Evolutionary conservation across 75 land plant species (phyloP), one percentile per base, ranked within the genome.

Genomic region (Ceratopteris richardii): DNA sequence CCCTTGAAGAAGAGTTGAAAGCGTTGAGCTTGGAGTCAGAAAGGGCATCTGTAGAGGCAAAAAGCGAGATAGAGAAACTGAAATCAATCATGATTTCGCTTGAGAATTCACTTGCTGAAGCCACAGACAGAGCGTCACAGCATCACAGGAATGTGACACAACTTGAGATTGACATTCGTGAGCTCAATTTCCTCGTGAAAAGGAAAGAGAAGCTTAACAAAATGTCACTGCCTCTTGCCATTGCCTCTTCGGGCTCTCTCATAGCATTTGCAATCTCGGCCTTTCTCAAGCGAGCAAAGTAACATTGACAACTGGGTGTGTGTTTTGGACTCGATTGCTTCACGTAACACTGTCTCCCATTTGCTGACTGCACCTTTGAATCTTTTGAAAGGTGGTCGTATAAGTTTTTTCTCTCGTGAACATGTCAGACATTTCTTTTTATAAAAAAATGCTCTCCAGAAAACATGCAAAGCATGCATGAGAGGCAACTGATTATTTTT

Each of bases 201-300:
- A 46, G 21, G 4, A 46, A 14, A n/a, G 48, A n/a, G 17, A 46
- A 20, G n/a, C 21, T 46, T 17, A n/a, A 5, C n/a, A 46, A 46
- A 20, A 17, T 46, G 21, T 17, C 48, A 46, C 3, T 46, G 48
- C 48, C 48, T 20, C 48, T 46, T 46, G 48, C 48, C n/a, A 20
- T 46, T 46, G 48, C 21, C 48, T 46, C 48, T 7, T n/a, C 48
- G 3, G 14, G 48, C 17, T 46, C 48, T n/a, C 48, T 46, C 37
- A 33, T 33, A 33, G 37, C 37, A 33, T 9, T 33, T 33, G 37
- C 7, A 9, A 33, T 33, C 37, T 33, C 37, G 3, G 37, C 37
- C 37, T 33, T 33, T 33, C 37, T 33, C 37, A 33, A 33, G 37
- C 37, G 37, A 33, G 37, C 37, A 9, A 3, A 9, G 37, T 9